Evolutionary conservation across 2,329 filamentous ascomycete genomes (phyloP).

Genomic region (Dactylellina drechsleri): DNA sequence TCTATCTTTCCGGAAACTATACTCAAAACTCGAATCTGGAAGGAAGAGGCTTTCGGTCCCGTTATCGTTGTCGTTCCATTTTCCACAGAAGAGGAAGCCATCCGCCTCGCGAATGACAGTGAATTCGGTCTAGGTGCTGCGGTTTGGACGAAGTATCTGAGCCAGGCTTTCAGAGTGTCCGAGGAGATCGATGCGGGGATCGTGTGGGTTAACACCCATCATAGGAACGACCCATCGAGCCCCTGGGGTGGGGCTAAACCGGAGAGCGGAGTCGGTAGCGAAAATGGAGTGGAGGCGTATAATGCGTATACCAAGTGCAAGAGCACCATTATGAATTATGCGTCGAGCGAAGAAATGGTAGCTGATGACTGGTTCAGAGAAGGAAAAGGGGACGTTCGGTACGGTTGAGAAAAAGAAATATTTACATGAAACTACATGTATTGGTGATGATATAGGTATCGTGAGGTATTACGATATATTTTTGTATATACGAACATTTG

Average conservation of each 20-base stretch:
- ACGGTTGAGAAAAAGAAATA: slow-evolving; percentile 64
- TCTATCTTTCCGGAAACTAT: slow-evolving; percentile 59
- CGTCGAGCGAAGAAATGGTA: slow-evolving; percentile 67
- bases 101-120: slow-evolving; percentile 65
- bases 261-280: slow-evolving; percentile 75
- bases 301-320: slow-evolving; percentile 71
- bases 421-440: not conserved
- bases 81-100: slow-evolving; percentile 64
- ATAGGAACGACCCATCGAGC: slow-evolving; percentile 76
- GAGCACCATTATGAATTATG: slow-evolving; percentile 77
- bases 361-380: slow-evolving; percentile 76
- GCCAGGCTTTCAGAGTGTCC: slow-evolving; percentile 62
- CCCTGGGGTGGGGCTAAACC: slow-evolving; percentile 75
- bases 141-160: slow-evolving; percentile 54
- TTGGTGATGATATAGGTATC: no score
- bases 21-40: slow-evolving; percentile 61
- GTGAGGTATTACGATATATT: not conserved
- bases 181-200: slow-evolving; percentile 66
- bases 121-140: slow-evolving; percentile 62
- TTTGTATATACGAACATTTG: not conserved
- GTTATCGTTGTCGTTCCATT: slow-evolving; percentile 66
- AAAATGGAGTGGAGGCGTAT: slow-evolving; percentile 75
- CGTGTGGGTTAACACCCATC: slow-evolving; percentile 68
- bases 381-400: slow-evolving; percentile 68
- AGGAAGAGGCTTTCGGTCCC: slow-evolving; percentile 67